Base-by-base conservation (phyloP, 306 rosid species). In the Cyamopsis tetragonoloba region DNA sequence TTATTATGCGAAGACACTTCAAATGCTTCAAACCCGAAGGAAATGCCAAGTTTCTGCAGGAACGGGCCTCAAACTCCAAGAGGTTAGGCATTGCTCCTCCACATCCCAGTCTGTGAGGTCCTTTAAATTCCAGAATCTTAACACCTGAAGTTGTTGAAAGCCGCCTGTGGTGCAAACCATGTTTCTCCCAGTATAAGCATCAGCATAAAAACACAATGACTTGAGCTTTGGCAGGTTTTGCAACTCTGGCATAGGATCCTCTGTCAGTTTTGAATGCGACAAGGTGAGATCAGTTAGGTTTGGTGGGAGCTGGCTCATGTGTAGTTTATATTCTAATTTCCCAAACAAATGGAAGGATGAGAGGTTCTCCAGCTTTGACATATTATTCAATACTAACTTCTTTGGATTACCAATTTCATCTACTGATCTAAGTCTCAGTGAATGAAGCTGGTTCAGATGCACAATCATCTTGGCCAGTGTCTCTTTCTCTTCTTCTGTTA, bases 221-320 rank as follows among this genome's bases (percentile, higher is more conserved):
- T 51, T 60, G 0, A 74, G 77, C 24, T 44, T 44, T 1, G 8
- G 43, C 2, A 77, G 80, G 18, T 55, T 44, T 59, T 53, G 72
- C 42, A 77, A 71, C 68, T 62, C 3, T 22, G 49, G 65, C 80
- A 78, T 73, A 9, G 80, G 66, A 35, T 78, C 73, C 14, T 28
- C 27, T 44, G 15, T 2, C 22, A 82, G 56, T 8, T 26, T 4
- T 26, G 86, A 74, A 28, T 80, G 76, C 22, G 86, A 78, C 59
- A 82, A 74, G 35, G 78, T 74, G 59, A 82, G 78, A 39, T 72
- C 56, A 31, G 79, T 56, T 3, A 76, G 77, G 35, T 22, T 77
- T 39, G 23, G 2, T 0, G 82, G 82, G 11, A 77, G 56, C 4
- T 1, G 14, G 4, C 4, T 39, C 32, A 30, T 3, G 42, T 20